Evolutionary conservation across 129 eudicot genomes (phyloP), one percentile per base, ranked within the genome.

Genomic region (Scalesia atractyloides): DNA sequence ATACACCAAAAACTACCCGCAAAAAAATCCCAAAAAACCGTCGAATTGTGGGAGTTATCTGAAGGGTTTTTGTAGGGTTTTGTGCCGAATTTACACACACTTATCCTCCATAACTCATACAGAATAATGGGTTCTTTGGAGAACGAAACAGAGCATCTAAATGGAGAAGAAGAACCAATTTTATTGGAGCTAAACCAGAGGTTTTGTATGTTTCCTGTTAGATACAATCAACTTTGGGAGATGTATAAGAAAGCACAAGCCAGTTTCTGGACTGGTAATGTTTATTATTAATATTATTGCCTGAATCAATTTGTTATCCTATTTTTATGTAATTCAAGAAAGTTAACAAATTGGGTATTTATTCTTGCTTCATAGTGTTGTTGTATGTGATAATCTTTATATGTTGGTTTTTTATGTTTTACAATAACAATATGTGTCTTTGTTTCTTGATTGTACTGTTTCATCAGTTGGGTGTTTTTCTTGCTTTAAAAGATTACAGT

Each of bases 181-280:
- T 68, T 90, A 46, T 80, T 68, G 81, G 91, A 83, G 75, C 85
- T 83, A 37, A 66, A 82, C 22, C 89, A 83, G 70, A 85, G 84
- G 62, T 90, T 83, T 69, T 90, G 97, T 76, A 91, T 91, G 97
- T 91, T 91, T 72, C 97, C 97, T 24, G 74, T 90, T 46, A 80
- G 80, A 52, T 90, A 90, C 56, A 83, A 85, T 18, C 95, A 85
- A 75, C 74, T 91, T 8, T 91, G 97, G 97, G 91, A 91, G 87
- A 87, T 91, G 95, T 91, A 91, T 79, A 91, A 91, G 84, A 91
- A 87, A 70, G 81, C 95, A 60, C 71, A 79, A 43, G 89, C 97
- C 60, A 85, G 91, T 80, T 87, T 91, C 47, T 91, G 97, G 95
- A 76, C 89, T 13, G 96, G 93, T 90, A 73, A 68, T 51, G 2